Conservation (phyloP, 805 yeast species). For the Saccharomyces jurei region DNA sequence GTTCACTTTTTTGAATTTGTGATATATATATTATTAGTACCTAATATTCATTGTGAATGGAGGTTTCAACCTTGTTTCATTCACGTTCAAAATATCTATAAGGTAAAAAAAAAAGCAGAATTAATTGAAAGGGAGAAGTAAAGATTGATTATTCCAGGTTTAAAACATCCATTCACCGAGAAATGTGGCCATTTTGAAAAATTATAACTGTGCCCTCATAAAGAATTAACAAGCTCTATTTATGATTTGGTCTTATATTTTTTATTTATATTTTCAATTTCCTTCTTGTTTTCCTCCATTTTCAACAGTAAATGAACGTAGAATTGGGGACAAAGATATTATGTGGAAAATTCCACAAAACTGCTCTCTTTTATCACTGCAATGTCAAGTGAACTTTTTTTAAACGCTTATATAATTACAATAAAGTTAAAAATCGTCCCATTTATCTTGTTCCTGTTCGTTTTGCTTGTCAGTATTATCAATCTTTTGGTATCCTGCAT, state of each 20-base stretch:
- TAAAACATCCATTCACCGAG: too few species aligned
- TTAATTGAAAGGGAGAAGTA: too few species aligned
- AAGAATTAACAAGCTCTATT: too few species aligned
- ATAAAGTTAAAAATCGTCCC: slow-evolving; percentile 52
- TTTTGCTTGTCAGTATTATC: slow-evolving; percentile 30
- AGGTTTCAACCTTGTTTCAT: too few species aligned
- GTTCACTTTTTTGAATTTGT: background rate
- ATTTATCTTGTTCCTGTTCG: slow-evolving; percentile 43
- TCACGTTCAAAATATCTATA: too few species aligned
- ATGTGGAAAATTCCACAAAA: background rate
- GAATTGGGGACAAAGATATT: background rate
- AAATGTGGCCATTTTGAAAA: too few species aligned
- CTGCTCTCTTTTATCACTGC: background rate
- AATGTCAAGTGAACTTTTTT: background rate
- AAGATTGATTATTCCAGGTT: too few species aligned
- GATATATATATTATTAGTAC: background rate
- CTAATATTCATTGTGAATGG: too few species aligned
- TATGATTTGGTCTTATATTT: too few species aligned
- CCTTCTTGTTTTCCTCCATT: background rate
- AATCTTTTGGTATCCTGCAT: slow-evolving; percentile 42
- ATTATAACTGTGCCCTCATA: too few species aligned
- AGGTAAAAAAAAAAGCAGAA: too few species aligned
- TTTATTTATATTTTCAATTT: too few species aligned
- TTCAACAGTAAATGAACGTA: background rate
- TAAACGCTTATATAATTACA: background rate